Conservation (phyloP, 768 basidiomycete species). For the Lactarius evosmus region DNA sequence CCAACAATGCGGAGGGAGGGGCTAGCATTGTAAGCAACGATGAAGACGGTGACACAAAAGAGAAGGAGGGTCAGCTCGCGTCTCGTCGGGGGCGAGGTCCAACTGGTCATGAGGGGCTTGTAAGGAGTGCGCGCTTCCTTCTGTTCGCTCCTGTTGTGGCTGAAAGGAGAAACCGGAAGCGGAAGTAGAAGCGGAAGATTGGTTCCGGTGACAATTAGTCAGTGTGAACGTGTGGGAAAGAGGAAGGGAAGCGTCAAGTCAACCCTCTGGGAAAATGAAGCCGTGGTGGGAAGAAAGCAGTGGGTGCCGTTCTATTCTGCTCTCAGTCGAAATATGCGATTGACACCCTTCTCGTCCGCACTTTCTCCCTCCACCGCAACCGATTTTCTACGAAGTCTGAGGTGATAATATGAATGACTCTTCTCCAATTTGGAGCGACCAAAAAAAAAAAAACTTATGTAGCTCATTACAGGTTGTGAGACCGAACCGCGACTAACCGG, state of each 20-base stretch:
- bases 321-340: not conserved
- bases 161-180: not conserved
- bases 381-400: too few species aligned
- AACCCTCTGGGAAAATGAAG: not conserved
- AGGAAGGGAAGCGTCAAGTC: too few species aligned
- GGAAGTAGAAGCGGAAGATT: not conserved
- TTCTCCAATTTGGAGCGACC: not conserved
- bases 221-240: not conserved
- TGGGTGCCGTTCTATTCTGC: not conserved
- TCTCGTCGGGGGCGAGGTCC: slow-evolving; percentile 64
- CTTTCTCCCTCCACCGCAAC: not conserved
- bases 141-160: not conserved
- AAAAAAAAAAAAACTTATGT: not conserved
- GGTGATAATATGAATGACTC: not conserved
- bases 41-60: slow-evolving; percentile 60
- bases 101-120: slow-evolving; percentile 33
- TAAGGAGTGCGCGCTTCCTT: not conserved
- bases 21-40: slow-evolving; percentile 74
- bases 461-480: not conserved
- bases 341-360: not conserved
- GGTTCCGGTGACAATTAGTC: not conserved
- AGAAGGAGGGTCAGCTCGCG: slow-evolving; percentile 71
- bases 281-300: not conserved
- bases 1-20: slow-evolving; percentile 51
- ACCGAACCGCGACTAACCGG: not conserved